Evolutionary conservation across 2,329 filamentous ascomycete species (phyloP), one percentile per base, ranked within the genome.

Genomic region (Botrytis fragariae): DNA sequence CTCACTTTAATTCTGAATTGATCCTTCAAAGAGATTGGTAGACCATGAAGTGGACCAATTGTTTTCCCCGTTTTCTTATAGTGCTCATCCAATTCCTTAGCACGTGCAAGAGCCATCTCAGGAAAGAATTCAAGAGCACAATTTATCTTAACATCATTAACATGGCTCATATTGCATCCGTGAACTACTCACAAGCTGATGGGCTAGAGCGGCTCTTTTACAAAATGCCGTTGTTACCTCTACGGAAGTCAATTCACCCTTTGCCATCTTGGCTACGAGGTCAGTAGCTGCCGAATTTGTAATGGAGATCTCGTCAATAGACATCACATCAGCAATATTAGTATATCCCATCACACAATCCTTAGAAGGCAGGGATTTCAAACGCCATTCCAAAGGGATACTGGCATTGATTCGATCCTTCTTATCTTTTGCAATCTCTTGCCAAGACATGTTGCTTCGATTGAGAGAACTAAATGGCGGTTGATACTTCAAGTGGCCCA

Each of bases 1-100:
- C 64, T 51, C 45, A 77, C 88, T 73, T 86, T 86, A 60, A 91
- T 82, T 37, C 90, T 86, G 80, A 91, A 91, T 22, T 88, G 87
- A 69, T 91, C 89, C 79, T 92, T 90, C 57, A 90, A 82, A 0
- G 86, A 51, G n/a, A 89, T 84, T 0, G 88, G 88, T 0, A 89
- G 82, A 2, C 90, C 90, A 81, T 92, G 90, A 16, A 92, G 83
- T 7, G 90, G 89, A 0, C 90, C 90, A 8, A 87, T 76, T 0
- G 85, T 81, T 75, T 83, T 81, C 0, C 84, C 82, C 7, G 82
- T 82, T 14, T 76, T 76, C 9, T 78, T 74, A 3, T 85, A 76
- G 71, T 84, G 78, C 1, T 83, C 80, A 78, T 90, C 88, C 4
- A 88, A 79, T 16, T 81, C 67, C 29, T 79, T 78, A 0, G 87